Evolutionary conservation across 805 yeast genomes (phyloP), one percentile per base, ranked within the genome.

Genomic region (Debaryomyces maramus): DNA sequence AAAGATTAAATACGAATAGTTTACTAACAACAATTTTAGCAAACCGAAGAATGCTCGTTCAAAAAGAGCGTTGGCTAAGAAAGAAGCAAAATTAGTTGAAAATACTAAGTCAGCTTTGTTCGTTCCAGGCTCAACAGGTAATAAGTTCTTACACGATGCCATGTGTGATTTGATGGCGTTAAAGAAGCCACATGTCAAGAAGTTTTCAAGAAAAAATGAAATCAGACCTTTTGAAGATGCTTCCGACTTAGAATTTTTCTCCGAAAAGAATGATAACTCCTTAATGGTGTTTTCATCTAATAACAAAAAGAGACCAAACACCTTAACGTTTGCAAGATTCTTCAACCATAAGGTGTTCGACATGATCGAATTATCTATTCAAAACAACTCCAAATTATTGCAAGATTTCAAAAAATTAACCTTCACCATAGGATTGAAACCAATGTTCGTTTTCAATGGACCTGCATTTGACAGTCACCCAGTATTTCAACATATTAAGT

Each of bases 21-120:
- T 18, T 39, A 36, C 41, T 44, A 41, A 44, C 45, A 11, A 28
- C 18, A 17, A n/a, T 16, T 14, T 32, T 27, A 45, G 53, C 13
- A 84, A 88, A 52, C 98, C 99, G 26, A 90, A 89, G 70, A 93
- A 84, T 58, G 96, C 96, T 39, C 88, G 98, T 58, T 80, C 97
- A 40, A 93, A 93, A 71, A 81, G 99, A 65, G 98, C 96, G 5
- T 61, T 90, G 48, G 96, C 89, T 47, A 85, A 85, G 55, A 84
- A 81, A 53, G 96, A 89, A 55, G 80, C 97, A 38, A 91, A 89
- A 66, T 63, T 88, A 34, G 85, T 85, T 6, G 99, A 93, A 63
- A 90, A 93, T 63, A 81, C 84, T 46, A 93, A 93, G 65, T 77
- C 81, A 39, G 97, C 97, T 0, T 74, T 93, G 41, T 93, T 93